Base-by-base conservation (phyloP, 2,329 filamentous ascomycete species). In the Seiridium unicorne region DNA sequence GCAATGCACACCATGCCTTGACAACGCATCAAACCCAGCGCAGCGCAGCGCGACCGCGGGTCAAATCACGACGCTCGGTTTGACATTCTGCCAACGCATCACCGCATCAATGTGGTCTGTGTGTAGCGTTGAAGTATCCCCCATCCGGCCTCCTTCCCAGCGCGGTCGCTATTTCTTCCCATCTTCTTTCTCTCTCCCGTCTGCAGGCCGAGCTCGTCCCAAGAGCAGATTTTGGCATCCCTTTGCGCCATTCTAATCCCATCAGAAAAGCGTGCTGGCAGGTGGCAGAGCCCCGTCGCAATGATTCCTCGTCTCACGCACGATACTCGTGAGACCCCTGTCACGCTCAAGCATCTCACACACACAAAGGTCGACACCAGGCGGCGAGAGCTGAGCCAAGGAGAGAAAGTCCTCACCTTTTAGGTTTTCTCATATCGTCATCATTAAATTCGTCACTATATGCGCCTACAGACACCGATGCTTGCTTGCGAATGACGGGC, bases 91-190 rank as follows among this genome's bases (percentile, higher is more conserved):
- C 70, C 70, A 72, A 71, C 70, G 70, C 70, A 72, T 72, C 70
- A 71, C 65, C 70, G 70, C 69, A 71, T 72, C 67, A 68, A 66
- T 68, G 69, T 71, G 70, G 68, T 71, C 66, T 70, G 69, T 71
- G 66, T 69, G 67, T 69, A 68, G 66, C 65, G 64, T 64, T 66
- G 63, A 66, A 69, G 64, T 65, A 68, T 68, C 62, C 64, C 47
- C 44, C 57, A 44, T 51, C 46, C 54, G 38, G 32, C 49, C 49
- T 64, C 64, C 62, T 66, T 65, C 66, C 61, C 35, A 32, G 35
- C 10, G 65, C 64, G 64, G 64, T 61, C 63, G 57, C 63, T 62
- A 26, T 26, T 62, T 64, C 64, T 60, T 64, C 58, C 64, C 61
- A 62, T 64, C 63, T 66, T 61, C 51, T 61, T 48, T 55, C 55